phyloP scores from a whole-genome alignment of 106 monocot species.

The Dendrobium huoshanense region DNA sequence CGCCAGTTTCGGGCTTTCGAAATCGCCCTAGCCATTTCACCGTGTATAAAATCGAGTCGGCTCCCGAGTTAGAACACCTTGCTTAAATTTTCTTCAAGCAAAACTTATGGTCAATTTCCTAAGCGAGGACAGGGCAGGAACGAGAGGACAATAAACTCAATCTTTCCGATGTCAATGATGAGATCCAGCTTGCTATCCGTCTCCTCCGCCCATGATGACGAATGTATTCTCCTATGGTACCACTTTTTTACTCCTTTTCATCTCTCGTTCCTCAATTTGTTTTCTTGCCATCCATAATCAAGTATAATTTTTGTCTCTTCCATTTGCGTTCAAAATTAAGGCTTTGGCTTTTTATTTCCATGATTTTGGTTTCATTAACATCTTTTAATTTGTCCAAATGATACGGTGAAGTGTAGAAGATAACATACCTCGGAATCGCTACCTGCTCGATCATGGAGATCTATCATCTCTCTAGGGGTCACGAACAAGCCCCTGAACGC shows the following conservation, averaged over 20 bases:
- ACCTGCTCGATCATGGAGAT: too few species aligned
- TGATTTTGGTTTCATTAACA: background rate
- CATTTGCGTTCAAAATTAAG: background rate
- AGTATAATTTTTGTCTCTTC: background rate
- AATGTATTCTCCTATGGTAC: background rate
- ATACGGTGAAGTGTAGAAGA: conserved; percentile 79
- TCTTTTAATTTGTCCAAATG: conserved; percentile 25
- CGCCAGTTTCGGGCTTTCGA: too few species aligned
- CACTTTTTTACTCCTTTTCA: background rate
- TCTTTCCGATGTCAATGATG: background rate
- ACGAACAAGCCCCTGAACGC: too few species aligned
- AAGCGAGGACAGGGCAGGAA: background rate
- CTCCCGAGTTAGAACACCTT: too few species aligned
- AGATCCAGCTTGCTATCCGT: background rate
- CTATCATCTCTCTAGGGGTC: too few species aligned
- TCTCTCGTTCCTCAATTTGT: background rate
- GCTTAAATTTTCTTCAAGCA: too few species aligned
- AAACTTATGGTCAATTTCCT: background rate
- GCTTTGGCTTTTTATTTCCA: background rate
- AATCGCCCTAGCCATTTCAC: too few species aligned
- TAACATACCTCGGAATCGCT: too few species aligned
- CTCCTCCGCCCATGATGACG: conserved; percentile 12
- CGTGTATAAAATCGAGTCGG: too few species aligned
- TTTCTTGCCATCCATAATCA: background rate
- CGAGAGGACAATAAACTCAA: too few species aligned